These are phyloP conservation scores for Polytrichum formosum DNA, from an alignment of 225 moss, liverwort and hornwort species.

Conservation along the genomic window DNA sequence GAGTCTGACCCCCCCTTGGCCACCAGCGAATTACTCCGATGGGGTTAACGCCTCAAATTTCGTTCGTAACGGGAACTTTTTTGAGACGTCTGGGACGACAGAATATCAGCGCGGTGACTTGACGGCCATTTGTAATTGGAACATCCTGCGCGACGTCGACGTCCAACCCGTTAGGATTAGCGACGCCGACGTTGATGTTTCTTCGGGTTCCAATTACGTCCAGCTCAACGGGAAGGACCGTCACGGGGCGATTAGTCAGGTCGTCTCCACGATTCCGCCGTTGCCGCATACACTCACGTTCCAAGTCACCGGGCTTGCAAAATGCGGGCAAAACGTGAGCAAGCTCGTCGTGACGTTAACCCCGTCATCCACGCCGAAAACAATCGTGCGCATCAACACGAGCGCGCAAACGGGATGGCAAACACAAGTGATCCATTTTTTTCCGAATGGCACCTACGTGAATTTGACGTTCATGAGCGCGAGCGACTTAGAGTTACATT, in stretches of 20 bases:
- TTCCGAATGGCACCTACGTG: not conserved
- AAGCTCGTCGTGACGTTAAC: not conserved
- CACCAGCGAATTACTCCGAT: not conserved
- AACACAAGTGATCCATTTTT: not conserved
- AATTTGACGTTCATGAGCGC: not conserved
- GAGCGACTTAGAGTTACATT: not conserved
- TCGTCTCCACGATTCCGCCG: not conserved
- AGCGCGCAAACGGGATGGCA: not conserved
- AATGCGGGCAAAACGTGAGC: not conserved
- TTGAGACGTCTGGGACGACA: not conserved
- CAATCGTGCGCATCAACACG: not conserved
- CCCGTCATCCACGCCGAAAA: not conserved
- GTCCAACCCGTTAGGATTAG: not conserved
- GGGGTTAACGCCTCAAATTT: not conserved
- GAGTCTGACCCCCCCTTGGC: not conserved
- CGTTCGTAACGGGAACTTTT: not conserved
- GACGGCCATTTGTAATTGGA: slow-evolving; percentile 2
- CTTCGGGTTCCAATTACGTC: not conserved
- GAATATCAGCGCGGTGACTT: not conserved
- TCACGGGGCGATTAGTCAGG: not conserved
- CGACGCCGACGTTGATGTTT: not conserved
- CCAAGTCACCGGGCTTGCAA: not conserved
- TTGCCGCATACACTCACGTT: not conserved
- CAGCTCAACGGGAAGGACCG: not conserved
- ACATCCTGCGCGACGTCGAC: not conserved